Evolutionary conservation across 1,284 basidiomycete species (phyloP), one percentile per base, ranked within the genome.

Genomic region (Mycena sp.): DNA sequence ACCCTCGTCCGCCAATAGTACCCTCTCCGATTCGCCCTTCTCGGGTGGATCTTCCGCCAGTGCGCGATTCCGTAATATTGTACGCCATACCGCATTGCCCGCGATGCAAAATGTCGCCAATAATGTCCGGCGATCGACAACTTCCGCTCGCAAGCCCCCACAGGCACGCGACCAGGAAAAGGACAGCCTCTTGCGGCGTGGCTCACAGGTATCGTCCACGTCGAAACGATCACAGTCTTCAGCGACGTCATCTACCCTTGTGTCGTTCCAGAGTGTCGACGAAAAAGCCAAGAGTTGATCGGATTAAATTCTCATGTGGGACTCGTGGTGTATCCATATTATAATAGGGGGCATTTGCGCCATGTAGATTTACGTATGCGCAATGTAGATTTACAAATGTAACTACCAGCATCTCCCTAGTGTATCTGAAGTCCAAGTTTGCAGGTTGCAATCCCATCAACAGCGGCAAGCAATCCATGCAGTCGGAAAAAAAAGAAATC

Each of bases 41-140:
- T 54, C 43, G 45, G 23, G 55, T 5, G 35, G 64, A 29, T 25
- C 40, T 12, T 3, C 58, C 12, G 9, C 52, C 25, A 43, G 46
- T 4, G 56, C 69, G n/a, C 66, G 61, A 43, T 71, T 75, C 64
- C 63, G 70, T 17, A 64, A 74, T 53, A 69, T 73, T 17, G 71
- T 72, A 38, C 68, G 74, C 1, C 73, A 70, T 44, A 69, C 71
- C 16, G 68, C 78, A 17, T 52, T 82, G 7, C 80, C 81, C 17
- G 79, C 73, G 65, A 72, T 84, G 64, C 76, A 77, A 40, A 74
- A 71, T 1, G 75, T 78, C 12, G 77, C 77, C 26, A 67, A 72
- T 40, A 72, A 67, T 46, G 64, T 79, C 35, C 71, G 71, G 25
- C 72, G 77, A 46, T 77, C 76, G 1, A 56, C 74, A 25, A 76